A percentile compares a stretch with the other conserved stretches of the same genome.
These are phyloP conservation scores for Candida ponderosae DNA, from an alignment of 805 yeast species.

Conservation along the genomic window DNA sequence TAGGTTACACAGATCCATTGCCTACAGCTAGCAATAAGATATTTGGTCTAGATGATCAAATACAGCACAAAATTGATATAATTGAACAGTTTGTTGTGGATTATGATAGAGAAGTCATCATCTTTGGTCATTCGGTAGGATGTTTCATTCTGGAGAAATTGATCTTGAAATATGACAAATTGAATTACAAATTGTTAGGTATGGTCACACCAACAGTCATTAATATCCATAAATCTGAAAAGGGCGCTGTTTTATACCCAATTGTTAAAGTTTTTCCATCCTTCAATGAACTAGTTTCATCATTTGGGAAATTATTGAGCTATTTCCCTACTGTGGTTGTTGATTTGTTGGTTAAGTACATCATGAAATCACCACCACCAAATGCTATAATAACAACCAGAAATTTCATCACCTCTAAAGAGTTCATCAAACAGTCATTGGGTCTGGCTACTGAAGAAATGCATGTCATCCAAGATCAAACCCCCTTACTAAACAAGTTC, in stretches of 20 bases:
- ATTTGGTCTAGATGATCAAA: slow-evolving; percentile 44
- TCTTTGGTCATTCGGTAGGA: slow-evolving; percentile 71
- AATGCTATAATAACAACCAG: slow-evolving; percentile 35
- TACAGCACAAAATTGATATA: slow-evolving; percentile 48
- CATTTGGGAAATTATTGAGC: slow-evolving; percentile 17
- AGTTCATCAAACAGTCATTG: slow-evolving; percentile 45
- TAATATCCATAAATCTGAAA: slow-evolving; percentile 43
- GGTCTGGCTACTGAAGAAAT: slow-evolving; percentile 56
- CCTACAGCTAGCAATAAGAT: slow-evolving; percentile 14
- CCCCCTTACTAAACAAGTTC: slow-evolving; percentile 42
- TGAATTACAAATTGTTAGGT: slow-evolving; percentile 39
- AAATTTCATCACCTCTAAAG: slow-evolving; percentile 31
- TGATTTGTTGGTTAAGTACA: slow-evolving; percentile 15
- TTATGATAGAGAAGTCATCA: slow-evolving; percentile 27
- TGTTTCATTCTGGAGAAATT: slow-evolving; percentile 54
- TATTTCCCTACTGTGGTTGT: slow-evolving; percentile 21
- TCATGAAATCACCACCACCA: slow-evolving; percentile 20
- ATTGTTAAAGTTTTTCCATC: slow-evolving; percentile 17
- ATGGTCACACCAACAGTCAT: slow-evolving; percentile 64
- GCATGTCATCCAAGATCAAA: slow-evolving; percentile 38
- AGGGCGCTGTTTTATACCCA: slow-evolving; percentile 27
- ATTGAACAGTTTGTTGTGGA: slow-evolving; percentile 27
- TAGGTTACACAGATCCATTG: slow-evolving; percentile 37
- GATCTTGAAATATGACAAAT: slow-evolving; percentile 18
- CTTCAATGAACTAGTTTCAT: slow-evolving; percentile 24